phyloP scores from a whole-genome alignment of 305 asterid species.

The Fraxinus floribunda region DNA sequence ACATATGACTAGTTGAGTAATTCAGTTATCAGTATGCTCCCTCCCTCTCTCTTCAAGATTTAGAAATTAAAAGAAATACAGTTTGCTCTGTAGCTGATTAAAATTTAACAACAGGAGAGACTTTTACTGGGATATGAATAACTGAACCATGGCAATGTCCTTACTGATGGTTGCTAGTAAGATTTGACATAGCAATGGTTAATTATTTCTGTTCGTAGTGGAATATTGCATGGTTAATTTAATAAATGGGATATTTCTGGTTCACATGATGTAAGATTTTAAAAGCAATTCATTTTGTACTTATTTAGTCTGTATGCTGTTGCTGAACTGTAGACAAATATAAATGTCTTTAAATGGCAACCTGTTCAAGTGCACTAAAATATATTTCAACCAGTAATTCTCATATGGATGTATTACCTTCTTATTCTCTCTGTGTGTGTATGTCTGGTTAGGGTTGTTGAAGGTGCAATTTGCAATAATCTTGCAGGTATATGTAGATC shows the following conservation, averaged over 20 bases:
- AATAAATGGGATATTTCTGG: background rate
- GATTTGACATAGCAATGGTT: background rate
- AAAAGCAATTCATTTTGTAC: background rate
- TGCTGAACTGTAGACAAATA: background rate
- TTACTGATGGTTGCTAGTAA: background rate
- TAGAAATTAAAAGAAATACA: background rate
- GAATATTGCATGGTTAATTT: background rate
- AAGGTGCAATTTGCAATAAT: background rate
- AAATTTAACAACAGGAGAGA: background rate
- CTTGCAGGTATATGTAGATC: slow-evolving; percentile 79
- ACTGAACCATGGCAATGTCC: background rate
- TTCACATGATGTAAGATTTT: background rate
- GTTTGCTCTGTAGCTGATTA: background rate
- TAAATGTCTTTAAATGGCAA: background rate
- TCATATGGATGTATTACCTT: background rate
- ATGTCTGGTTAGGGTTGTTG: background rate
- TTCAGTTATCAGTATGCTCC: slow-evolving; percentile 1
- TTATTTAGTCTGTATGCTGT: background rate
- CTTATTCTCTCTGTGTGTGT: background rate
- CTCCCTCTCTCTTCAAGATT: background rate
- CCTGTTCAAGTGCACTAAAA: background rate
- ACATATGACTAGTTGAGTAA: background rate
- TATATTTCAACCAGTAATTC: background rate
- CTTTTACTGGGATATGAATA: background rate
- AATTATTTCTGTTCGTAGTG: background rate